A percentile compares a stretch with the other conserved stretches of the same genome.
Evolutionary conservation across 345 rosid species (phyloP).

Genomic region (Linum trigynum): DNA sequence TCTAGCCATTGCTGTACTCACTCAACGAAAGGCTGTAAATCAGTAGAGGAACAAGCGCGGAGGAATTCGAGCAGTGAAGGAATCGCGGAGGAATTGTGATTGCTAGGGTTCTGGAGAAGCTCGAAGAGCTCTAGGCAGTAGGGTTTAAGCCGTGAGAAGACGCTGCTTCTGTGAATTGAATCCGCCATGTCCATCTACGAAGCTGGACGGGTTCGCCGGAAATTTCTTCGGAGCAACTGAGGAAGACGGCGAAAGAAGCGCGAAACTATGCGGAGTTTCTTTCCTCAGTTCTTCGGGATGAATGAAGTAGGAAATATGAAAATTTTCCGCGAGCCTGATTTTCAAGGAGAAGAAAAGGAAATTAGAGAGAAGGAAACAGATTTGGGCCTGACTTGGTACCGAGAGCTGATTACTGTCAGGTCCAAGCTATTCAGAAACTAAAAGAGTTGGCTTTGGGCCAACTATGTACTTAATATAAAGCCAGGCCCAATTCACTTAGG

Average conservation of each 20-base stretch:
- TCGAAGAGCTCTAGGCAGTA: conserved; percentile 58
- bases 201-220: not conserved
- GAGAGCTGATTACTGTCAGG: no score
- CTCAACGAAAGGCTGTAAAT: conserved; percentile 80
- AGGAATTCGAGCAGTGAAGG: conserved; percentile 44
- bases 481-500: no score
- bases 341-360: no score
- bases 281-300: not conserved
- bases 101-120: conserved; percentile 50
- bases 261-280: not conserved
- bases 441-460: no score
- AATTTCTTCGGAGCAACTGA: not conserved
- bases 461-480: no score
- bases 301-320: no score
- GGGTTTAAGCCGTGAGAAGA: conserved; percentile 43
- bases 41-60: conserved; percentile 35
- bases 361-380: no score
- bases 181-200: not conserved
- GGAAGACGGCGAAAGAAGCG: not conserved
- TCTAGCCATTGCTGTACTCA: conserved; percentile 11
- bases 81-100: conserved; percentile 28
- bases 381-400: no score
- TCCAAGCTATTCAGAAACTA: no score
- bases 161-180: conserved; percentile 8
- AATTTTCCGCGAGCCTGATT: no score